A percentile compares a stretch with the other conserved stretches of the same genome.
These are phyloP conservation scores for Podaxis mareebaensis DNA, from an alignment of 768 basidiomycete species.

Conservation along the genomic window DNA sequence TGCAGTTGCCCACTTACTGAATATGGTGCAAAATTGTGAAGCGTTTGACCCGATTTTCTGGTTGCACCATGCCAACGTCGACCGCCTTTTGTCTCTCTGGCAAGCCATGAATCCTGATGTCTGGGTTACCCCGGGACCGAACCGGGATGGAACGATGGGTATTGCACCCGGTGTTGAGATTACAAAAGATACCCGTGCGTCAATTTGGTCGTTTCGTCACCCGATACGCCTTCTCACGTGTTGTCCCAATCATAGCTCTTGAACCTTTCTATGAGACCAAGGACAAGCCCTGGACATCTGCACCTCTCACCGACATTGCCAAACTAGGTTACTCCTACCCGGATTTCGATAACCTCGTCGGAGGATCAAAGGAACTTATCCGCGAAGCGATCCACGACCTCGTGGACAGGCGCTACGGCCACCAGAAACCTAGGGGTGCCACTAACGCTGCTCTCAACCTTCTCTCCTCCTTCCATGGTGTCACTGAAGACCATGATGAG, in stretches of 20 bases:
- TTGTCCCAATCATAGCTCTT: slow-evolving; percentile 27
- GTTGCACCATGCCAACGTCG: slow-evolving; percentile 49
- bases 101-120: slow-evolving; percentile 39
- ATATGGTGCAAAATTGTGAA: slow-evolving; percentile 13
- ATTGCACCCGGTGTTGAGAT: slow-evolving; percentile 25
- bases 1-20: background rate
- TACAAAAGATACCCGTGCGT: slow-evolving; percentile 29
- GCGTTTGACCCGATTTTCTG: slow-evolving; percentile 50
- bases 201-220: background rate
- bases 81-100: slow-evolving; percentile 47
- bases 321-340: slow-evolving; percentile 44
- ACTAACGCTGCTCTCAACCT: slow-evolving; percentile 8
- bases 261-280: slow-evolving; percentile 44
- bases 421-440: background rate
- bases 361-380: slow-evolving; percentile 23
- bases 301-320: slow-evolving; percentile 23
- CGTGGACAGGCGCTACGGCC: slow-evolving; percentile 33
- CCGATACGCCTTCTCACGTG: background rate
- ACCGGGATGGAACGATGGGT: slow-evolving; percentile 31
- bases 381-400: slow-evolving; percentile 26
- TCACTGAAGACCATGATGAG: background rate
- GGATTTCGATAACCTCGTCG: slow-evolving; percentile 38
- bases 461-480: slow-evolving; percentile 9
- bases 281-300: slow-evolving; percentile 37
- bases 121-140: slow-evolving; percentile 31